These are phyloP conservation scores for Aspergillus luchuensis DNA, from an alignment of 2,329 filamentous ascomycete species.

Conservation along the genomic window DNA sequence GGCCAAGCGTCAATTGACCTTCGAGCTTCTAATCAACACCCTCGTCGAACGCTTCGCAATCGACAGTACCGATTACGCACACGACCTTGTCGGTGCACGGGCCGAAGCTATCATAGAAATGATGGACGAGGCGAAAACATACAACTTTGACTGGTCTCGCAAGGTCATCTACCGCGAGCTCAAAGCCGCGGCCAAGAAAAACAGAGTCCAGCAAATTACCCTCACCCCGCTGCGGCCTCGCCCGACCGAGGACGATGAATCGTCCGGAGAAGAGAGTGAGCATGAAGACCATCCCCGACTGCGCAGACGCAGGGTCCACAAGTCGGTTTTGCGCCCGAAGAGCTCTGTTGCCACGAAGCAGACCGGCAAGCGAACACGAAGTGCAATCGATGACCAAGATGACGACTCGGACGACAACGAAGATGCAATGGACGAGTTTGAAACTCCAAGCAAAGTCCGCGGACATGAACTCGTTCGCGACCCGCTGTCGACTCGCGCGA, in stretches of 20 bases:
- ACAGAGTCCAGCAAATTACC: slow-evolving; percentile 29
- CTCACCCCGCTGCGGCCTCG: slow-evolving; percentile 40
- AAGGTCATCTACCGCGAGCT: slow-evolving; percentile 47
- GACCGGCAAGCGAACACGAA: slow-evolving; percentile 46
- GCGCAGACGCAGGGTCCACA: slow-evolving; percentile 37
- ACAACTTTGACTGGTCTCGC: slow-evolving; percentile 43
- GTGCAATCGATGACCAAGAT: slow-evolving; percentile 27
- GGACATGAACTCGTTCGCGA: slow-evolving; percentile 38
- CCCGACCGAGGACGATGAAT: slow-evolving; percentile 28
- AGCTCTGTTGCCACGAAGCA: slow-evolving; percentile 42
- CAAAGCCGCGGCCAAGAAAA: slow-evolving; percentile 36
- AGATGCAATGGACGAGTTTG: slow-evolving; percentile 31
- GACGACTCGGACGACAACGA: slow-evolving; percentile 34
- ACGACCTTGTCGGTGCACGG: slow-evolving; percentile 38
- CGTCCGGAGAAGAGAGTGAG: slow-evolving; percentile 36
- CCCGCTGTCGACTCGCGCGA: slow-evolving; percentile 33
- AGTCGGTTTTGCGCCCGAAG: slow-evolving; percentile 50
- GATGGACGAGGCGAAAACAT: slow-evolving; percentile 41
- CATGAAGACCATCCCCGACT: slow-evolving; percentile 27
- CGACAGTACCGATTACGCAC: slow-evolving; percentile 38
- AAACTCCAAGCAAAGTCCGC: slow-evolving; percentile 38
- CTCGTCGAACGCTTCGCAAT: slow-evolving; percentile 40
- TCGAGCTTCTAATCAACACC: slow-evolving; percentile 36
- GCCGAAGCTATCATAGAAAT: slow-evolving; percentile 36
- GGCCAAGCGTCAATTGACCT: slow-evolving; percentile 43